Percentiles rank a stretch among this genome's conserved stretches.
These are phyloP conservation scores for Kuraishia cidri DNA, from an alignment of 805 yeast genomes.

Conservation along the genomic window DNA sequence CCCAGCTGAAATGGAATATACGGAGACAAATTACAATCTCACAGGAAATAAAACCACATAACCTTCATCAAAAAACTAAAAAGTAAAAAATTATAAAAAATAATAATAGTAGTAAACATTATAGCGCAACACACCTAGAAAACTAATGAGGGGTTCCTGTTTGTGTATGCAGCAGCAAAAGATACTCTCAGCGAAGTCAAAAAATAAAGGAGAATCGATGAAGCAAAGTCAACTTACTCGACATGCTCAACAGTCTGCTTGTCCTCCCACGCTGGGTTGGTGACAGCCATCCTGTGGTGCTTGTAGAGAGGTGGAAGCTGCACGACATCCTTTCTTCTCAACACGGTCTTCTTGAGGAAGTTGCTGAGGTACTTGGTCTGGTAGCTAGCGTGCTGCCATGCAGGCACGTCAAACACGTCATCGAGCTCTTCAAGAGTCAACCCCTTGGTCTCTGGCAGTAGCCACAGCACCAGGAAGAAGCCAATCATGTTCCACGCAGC, in stretches of 20 bases:
- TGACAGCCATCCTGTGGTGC: constrained; percentile 51
- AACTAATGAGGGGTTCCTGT: no score
- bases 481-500: constrained; percentile 79
- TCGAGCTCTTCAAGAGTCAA: constrained; percentile 73
- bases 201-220: no score
- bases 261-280: constrained; percentile 54
- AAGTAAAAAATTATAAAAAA: no score
- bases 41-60: no score
- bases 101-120: no score
- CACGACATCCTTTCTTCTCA: constrained; percentile 33
- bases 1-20: no score
- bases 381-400: constrained; percentile 41
- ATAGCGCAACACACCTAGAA: no score
- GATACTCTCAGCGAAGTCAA: no score
- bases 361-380: constrained; percentile 30
- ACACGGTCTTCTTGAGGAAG: constrained; percentile 34
- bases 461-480: constrained; percentile 60
- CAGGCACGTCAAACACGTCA: constrained; percentile 59
- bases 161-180: no score
- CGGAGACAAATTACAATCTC: no score
- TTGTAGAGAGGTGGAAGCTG: constrained; percentile 47
- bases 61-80: no score
- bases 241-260: constrained; percentile 38
- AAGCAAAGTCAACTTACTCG: no score
- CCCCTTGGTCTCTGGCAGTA: constrained; percentile 66